Percentiles rank a stretch among this genome's conserved stretches.
Evolutionary conservation across 2,329 filamentous ascomycete genomes (phyloP).

Genomic region (Nakataea oryzae): DNA sequence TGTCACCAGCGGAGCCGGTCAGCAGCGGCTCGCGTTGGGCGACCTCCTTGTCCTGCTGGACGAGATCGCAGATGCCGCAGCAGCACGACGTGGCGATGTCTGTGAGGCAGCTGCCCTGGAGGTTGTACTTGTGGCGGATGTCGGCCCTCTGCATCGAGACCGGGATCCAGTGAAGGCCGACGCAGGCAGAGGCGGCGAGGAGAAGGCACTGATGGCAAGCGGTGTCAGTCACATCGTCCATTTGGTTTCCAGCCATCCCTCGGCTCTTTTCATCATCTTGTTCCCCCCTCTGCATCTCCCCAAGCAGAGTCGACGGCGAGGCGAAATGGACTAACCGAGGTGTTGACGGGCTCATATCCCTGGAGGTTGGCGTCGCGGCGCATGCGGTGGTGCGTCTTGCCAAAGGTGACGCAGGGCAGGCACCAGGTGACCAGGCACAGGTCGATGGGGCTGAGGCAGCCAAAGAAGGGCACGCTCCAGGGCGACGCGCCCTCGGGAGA

Average conservation of each 20-base stretch:
- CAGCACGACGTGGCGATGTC: constrained; percentile 32
- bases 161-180: constrained; percentile 30
- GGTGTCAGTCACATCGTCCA: not conserved
- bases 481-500: constrained; percentile 24
- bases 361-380: constrained; percentile 26
- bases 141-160: constrained; percentile 33
- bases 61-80: constrained; percentile 31
- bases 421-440: constrained; percentile 34
- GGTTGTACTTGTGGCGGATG: constrained; percentile 32
- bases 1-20: constrained; percentile 7
- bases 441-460: constrained; percentile 32
- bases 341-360: constrained; percentile 35
- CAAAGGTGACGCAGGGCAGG: constrained; percentile 35
- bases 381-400: constrained; percentile 35
- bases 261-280: not conserved
- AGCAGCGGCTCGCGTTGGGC: constrained; percentile 21
- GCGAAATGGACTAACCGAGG: constrained; percentile 31
- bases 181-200: constrained; percentile 27
- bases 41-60: constrained; percentile 37
- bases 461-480: constrained; percentile 30
- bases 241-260: not conserved
- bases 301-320: no score
- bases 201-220: constrained; percentile 25
- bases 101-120: constrained; percentile 30
- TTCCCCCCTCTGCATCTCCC: no score